phyloP scores from a whole-genome alignment of 1,284 basidiomycete genomes.

The Rhodotorula sp. region DNA sequence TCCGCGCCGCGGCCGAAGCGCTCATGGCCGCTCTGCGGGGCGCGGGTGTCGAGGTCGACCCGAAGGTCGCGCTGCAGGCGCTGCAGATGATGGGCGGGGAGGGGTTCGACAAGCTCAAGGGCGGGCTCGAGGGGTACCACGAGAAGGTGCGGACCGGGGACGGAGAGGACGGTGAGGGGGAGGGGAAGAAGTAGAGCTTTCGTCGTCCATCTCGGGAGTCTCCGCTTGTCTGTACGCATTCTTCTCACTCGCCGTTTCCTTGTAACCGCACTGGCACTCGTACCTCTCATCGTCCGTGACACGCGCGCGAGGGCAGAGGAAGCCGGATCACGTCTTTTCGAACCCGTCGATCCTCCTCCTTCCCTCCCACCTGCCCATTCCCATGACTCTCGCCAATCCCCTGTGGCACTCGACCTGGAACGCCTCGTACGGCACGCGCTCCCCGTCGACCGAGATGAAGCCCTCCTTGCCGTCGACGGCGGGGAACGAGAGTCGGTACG shows the following conservation, averaged over 20 bases:
- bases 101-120: slow-evolving; percentile 18
- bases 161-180: slow-evolving; percentile 10
- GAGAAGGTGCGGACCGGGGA: slow-evolving; percentile 17
- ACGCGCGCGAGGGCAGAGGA: too few species aligned
- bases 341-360: slow-evolving; percentile 7
- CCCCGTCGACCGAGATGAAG: slow-evolving; percentile 68
- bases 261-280: too few species aligned
- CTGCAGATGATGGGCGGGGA: slow-evolving; percentile 37
- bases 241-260: background rate
- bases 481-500: slow-evolving; percentile 55
- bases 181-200: background rate
- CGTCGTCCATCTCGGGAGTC: background rate
- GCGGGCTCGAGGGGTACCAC: slow-evolving; percentile 8
- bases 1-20: slow-evolving; percentile 32
- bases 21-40: slow-evolving; percentile 24
- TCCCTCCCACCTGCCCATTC: slow-evolving; percentile 9
- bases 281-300: background rate
- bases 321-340: background rate
- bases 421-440: slow-evolving; percentile 73
- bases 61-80: slow-evolving; percentile 39
- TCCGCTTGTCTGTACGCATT: too few species aligned
- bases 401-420: slow-evolving; percentile 82
- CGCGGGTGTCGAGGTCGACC: slow-evolving; percentile 37
- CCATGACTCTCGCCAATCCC: slow-evolving; percentile 56
- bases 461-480: slow-evolving; percentile 47